phyloP scores from a whole-genome alignment of 2,329 filamentous ascomycete genomes.

The Cyclaneusma minus region DNA sequence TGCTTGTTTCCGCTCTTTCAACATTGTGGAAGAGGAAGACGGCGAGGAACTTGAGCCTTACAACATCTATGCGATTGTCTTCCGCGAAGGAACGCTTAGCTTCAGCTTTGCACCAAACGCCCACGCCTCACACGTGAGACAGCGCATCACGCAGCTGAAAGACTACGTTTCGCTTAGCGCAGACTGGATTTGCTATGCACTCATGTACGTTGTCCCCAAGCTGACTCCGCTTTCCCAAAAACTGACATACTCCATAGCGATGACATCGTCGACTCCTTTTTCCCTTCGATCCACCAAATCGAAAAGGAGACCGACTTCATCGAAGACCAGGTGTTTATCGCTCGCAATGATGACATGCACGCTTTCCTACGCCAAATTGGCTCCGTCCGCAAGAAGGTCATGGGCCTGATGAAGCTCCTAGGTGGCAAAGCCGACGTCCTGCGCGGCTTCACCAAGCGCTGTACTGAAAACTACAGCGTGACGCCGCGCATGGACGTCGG shows the following conservation, averaged over 20 bases:
- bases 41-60: conserved; percentile 83
- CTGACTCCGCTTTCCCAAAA: neutral
- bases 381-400: conserved; percentile 82
- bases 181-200: conserved; percentile 97
- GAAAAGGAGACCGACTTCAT: conserved; percentile 84
- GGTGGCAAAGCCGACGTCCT: conserved; percentile 98
- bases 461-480: conserved; percentile 93
- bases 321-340: conserved; percentile 89
- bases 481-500: conserved; percentile 94
- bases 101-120: conserved; percentile 84
- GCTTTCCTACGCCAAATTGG: conserved; percentile 79
- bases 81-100: conserved; percentile 84
- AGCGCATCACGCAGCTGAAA: conserved; percentile 80
- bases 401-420: conserved; percentile 81
- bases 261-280: conserved; percentile 94
- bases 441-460: conserved; percentile 93
- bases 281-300: conserved; percentile 72
- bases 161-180: conserved; percentile 90
- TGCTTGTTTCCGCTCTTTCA: conserved; percentile 91
- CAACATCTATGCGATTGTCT: conserved; percentile 94
- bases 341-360: conserved; percentile 78
- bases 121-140: conserved; percentile 78
- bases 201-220: conserved; percentile 51
- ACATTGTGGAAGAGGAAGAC: conserved; percentile 58
- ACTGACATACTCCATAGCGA: conserved; percentile 37